Percentiles rank a stretch among this genome's conserved stretches.
Conservation (phyloP, 202 grass and related monocot genomes). For the Setaria italica region DNA sequence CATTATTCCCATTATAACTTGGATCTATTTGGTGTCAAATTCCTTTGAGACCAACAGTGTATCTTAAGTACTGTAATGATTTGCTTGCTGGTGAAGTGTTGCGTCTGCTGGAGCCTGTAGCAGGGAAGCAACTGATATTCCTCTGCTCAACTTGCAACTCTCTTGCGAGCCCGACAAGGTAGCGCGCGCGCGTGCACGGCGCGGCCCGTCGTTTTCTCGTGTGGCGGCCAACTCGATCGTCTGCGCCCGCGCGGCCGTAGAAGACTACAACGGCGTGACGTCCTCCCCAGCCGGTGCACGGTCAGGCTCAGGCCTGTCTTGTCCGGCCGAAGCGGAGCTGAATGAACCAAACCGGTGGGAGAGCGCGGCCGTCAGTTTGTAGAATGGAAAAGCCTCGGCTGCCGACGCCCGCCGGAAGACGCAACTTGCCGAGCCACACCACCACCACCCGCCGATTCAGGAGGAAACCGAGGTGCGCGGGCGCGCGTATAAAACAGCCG, state of each 20-base stretch:
- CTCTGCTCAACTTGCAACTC: not conserved
- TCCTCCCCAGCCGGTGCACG: not conserved
- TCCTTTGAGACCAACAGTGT: too few relatives aligned
- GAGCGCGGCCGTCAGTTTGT: constrained; percentile 8
- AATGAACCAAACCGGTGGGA: not conserved
- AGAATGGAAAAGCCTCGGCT: not conserved
- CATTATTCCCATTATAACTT: too few relatives aligned
- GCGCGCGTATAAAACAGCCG: not conserved
- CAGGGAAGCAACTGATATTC: too few relatives aligned
- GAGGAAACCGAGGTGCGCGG: too few relatives aligned
- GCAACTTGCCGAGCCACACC: not conserved
- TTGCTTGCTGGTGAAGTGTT: too few relatives aligned
- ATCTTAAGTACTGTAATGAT: too few relatives aligned
- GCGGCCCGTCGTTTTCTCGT: not conserved
- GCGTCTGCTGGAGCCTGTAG: too few relatives aligned
- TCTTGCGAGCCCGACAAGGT: not conserved
- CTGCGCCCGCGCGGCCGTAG: not conserved
- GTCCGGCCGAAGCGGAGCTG: not conserved
- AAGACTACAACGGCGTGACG: not conserved
- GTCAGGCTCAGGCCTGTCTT: not conserved
- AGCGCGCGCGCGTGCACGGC: not conserved
- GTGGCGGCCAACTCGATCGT: not conserved
- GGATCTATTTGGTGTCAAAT: too few relatives aligned
- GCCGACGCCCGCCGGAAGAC: constrained; percentile 11
- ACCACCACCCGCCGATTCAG: not conserved